phyloP scores from a whole-genome alignment of 495 filamentous ascomycete genomes.

The Evernia prunastri region DNA sequence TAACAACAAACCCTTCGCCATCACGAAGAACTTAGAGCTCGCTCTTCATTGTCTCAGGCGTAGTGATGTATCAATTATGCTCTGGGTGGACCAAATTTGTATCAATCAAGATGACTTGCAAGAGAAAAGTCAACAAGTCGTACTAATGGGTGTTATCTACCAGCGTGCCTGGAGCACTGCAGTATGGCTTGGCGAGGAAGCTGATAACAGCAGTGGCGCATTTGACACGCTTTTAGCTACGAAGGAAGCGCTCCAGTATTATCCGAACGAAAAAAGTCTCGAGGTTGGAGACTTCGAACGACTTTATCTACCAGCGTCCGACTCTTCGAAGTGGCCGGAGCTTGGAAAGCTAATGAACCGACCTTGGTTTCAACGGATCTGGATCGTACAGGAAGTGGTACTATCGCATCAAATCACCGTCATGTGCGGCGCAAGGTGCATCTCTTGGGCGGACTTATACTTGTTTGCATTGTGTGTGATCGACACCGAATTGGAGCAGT shows the following conservation, averaged over 20 bases:
- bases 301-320: conserved; percentile 6
- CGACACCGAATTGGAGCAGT: conserved; percentile 3
- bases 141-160: conserved; percentile 31
- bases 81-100: conserved; percentile 27
- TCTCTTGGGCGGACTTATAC: conserved; percentile 15
- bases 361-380: conserved; percentile 23
- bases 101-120: conserved; percentile 33
- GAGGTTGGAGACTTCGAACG: conserved; percentile 6
- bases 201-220: conserved; percentile 16
- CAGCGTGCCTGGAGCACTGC: conserved; percentile 23
- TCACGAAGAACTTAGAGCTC: conserved; percentile 13
- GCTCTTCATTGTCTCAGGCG: conserved; percentile 11
- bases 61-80: not conserved
- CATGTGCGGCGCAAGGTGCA: conserved; percentile 19
- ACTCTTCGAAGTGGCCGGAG: conserved; percentile 6
- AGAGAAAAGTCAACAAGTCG: conserved; percentile 31
- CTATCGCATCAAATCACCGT: conserved; percentile 12
- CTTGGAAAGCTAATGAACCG: conserved; percentile 9
- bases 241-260: conserved; percentile 5
- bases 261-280: not conserved
- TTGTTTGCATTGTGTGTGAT: conserved; percentile 7
- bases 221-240: not conserved
- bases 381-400: conserved; percentile 25
- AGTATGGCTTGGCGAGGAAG: conserved; percentile 32
- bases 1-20: conserved; percentile 3